Evolutionary conservation across 2,329 filamentous ascomycete species (phyloP), one percentile per base, ranked within the genome.

Genomic region (Chalaropsis thielavioides): DNA sequence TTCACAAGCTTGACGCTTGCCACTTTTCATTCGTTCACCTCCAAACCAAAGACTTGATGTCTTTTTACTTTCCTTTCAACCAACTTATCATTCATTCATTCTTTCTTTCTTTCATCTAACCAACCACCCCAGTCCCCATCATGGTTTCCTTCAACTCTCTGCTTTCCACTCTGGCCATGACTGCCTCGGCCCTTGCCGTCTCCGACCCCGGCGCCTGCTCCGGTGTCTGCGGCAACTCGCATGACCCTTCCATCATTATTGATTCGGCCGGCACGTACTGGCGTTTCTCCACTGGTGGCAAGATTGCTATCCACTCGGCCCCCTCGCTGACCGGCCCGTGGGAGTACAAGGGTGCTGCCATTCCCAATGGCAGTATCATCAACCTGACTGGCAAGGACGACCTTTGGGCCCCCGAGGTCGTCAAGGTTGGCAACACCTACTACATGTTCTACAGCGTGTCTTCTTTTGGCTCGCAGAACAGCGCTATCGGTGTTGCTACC

Each of bases 361-460:
- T 79, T 31, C 72, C 75, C 0, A 44, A 61, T 19, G 74, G 74
- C 3, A 76, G 75, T 60, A 74, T 69, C 56, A 78, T 79, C 61
- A 70, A 75, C 67, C 69, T 76, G 22, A 62, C 71, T 0, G 76
- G 77, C 1, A 76, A 76, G 31, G 70, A 75, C 44, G 76, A 77
- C 62, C 73, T 78, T 24, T 79, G 76, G 77, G 77, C 65, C 13
- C 65, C 65, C 10, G 61, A 66, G n/a, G 65, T 66, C 44, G 56
- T 66, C 41, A 74, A 80, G 17, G 76, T 88, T n/a, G 80, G 80
- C 68, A 75, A 74, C 64, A 76, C 76, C 0, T 88, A 87, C 74
- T 80, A 86, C 70, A 78, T 88, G n/a, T 87, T 85, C 77, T 89
- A 88, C 73, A 76, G 80, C 1, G 84, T 88, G 38, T 83, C 79